phyloP scores from a whole-genome alignment of 371 early-diverging fungal species.

The Mortierella sp. region DNA sequence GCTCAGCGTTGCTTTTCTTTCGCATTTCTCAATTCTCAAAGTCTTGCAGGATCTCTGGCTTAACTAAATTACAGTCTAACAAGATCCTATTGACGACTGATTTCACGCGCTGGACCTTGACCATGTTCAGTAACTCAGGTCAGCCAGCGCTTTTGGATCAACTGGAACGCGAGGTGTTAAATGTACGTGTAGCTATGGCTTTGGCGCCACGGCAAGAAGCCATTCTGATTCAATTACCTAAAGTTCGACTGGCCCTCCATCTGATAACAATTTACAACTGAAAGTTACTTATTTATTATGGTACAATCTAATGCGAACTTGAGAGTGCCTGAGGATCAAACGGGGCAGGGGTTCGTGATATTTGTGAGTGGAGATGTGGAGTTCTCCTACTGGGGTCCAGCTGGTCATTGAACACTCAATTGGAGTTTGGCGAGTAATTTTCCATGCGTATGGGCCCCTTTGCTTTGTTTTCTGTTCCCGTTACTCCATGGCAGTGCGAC shows the following conservation, averaged over 20 bases:
- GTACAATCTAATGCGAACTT: slow-evolving; percentile 8
- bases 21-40: background rate
- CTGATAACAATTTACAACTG: background rate
- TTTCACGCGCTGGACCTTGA: background rate
- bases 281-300: background rate
- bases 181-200: too few relatives aligned
- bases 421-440: background rate
- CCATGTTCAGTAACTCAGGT: too few relatives aligned
- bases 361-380: background rate
- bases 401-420: background rate
- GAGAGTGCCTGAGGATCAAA: background rate
- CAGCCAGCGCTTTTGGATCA: too few relatives aligned
- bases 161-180: too few relatives aligned
- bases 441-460: background rate
- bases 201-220: too few relatives aligned
- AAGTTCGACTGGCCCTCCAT: too few relatives aligned
- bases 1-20: background rate
- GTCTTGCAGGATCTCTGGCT: background rate
- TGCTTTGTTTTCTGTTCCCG: background rate
- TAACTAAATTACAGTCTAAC: background rate
- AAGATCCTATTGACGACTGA: background rate
- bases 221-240: too few relatives aligned
- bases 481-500: background rate
- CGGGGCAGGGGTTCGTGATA: background rate
- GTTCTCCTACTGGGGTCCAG: background rate